Conservation (phyloP, 352 stramenopile genomes). For the Pythium aquatile region DNA sequence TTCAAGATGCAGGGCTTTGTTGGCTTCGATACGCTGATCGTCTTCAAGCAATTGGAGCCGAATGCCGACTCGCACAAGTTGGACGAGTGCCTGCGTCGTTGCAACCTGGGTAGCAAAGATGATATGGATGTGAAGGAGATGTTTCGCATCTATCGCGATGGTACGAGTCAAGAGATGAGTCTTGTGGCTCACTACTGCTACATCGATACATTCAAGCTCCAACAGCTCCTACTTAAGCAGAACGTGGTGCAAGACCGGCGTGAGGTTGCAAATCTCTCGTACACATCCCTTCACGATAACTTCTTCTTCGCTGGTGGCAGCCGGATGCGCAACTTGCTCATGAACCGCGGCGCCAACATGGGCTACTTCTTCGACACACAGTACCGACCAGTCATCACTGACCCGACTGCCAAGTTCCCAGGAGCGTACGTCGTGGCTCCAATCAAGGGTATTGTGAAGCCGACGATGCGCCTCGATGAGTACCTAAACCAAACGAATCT, state of each 20-base stretch:
- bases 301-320: constrained; percentile 1
- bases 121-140: not conserved
- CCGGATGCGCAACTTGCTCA: not conserved
- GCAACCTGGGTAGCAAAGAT: constrained; percentile 2
- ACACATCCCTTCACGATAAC: not conserved
- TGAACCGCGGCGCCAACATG: not conserved
- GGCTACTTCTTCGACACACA: not conserved
- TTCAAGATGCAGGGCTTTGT: constrained; percentile 3
- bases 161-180: not conserved
- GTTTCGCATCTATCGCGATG: not conserved
- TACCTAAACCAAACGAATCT: not conserved
- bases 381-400: not conserved
- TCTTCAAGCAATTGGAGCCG: constrained; percentile 4
- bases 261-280: not conserved
- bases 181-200: constrained; percentile 1
- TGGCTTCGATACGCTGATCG: not conserved
- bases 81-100: not conserved
- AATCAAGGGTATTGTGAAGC: constrained; percentile 1
- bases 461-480: not conserved
- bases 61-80: not conserved
- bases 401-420: not conserved
- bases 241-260: not conserved
- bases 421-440: not conserved
- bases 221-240: not conserved
- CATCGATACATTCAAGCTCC: constrained; percentile 4